Evolutionary conservation across 2,329 filamentous ascomycete genomes (phyloP).

Genomic region (Clonostachys solani): DNA sequence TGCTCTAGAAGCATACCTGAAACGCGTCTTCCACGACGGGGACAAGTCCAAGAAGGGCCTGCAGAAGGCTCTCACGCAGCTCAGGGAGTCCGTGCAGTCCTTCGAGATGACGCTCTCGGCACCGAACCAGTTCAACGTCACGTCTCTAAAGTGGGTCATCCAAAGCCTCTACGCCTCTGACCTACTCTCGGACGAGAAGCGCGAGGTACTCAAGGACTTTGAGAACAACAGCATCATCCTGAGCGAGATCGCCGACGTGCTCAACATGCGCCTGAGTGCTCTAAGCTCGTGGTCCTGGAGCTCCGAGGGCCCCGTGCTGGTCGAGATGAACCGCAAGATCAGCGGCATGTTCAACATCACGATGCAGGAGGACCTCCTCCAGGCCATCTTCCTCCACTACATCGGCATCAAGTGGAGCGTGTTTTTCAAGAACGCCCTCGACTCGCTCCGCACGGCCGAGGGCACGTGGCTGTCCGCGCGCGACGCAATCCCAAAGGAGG

Average conservation of each 20-base stretch:
- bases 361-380: slow-evolving; percentile 47
- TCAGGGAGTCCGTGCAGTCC: slow-evolving; percentile 16
- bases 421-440: slow-evolving; percentile 31
- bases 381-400: slow-evolving; percentile 46
- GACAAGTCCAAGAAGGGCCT: slow-evolving; percentile 14
- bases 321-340: slow-evolving; percentile 41
- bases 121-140: slow-evolving; percentile 25
- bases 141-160: slow-evolving; percentile 31
- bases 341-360: slow-evolving; percentile 42
- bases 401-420: slow-evolving; percentile 43
- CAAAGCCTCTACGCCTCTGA: slow-evolving; percentile 36
- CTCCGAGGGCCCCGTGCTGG: slow-evolving; percentile 24
- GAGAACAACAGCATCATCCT: slow-evolving; percentile 32
- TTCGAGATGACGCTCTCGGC: slow-evolving; percentile 22
- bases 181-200: slow-evolving; percentile 35
- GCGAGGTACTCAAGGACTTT: slow-evolving; percentile 37
- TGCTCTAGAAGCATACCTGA: slow-evolving; percentile 31
- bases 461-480: slow-evolving; percentile 27
- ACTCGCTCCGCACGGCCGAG: slow-evolving; percentile 16
- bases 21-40: slow-evolving; percentile 29
- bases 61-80: slow-evolving; percentile 12
- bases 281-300: slow-evolving; percentile 42
- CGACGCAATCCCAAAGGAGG: slow-evolving; percentile 19
- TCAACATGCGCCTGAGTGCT: slow-evolving; percentile 44
- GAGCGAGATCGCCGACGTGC: slow-evolving; percentile 43